These are phyloP conservation scores for Suillus brevipes DNA, from an alignment of 768 basidiomycete genomes.

Conservation along the genomic window DNA sequence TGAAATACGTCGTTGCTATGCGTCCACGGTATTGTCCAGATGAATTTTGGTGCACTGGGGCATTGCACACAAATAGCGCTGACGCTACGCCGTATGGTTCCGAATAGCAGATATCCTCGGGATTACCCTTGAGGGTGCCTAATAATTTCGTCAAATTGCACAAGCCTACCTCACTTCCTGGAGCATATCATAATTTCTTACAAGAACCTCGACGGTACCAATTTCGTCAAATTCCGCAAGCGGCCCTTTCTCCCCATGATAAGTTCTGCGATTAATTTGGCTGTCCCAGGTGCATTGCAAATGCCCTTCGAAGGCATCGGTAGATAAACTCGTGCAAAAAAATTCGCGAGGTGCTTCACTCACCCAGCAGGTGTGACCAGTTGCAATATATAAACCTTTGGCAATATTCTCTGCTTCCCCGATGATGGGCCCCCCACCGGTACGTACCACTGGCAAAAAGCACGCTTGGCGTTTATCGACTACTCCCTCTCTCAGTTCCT, in stretches of 20 bases:
- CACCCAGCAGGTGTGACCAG: conserved; percentile 83
- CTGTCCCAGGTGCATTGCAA: conserved; percentile 84
- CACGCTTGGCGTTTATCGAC: conserved; percentile 69
- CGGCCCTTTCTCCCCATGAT: conserved; percentile 64
- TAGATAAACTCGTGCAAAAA: conserved; percentile 7
- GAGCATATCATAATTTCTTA: conserved; percentile 14
- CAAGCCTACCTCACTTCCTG: conserved; percentile 29
- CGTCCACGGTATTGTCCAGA: too few species aligned
- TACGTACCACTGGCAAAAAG: conserved; percentile 66
- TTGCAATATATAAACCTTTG: conserved; percentile 67
- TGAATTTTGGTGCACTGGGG: not conserved
- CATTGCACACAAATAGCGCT: not conserved
- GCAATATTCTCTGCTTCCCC: conserved; percentile 58
- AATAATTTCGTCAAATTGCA: conserved; percentile 46
- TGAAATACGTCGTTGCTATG: not conserved
- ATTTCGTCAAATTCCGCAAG: conserved; percentile 53
- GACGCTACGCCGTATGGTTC: not conserved
- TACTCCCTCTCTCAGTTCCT: conserved; percentile 52
- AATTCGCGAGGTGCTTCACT: conserved; percentile 24
- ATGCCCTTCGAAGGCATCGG: conserved; percentile 51
- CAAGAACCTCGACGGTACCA: conserved; percentile 43
- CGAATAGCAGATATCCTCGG: not conserved
- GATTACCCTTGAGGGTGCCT: conserved; percentile 38
- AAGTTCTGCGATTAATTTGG: conserved; percentile 66
- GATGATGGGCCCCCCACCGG: conserved; percentile 68